phyloP scores from a whole-genome alignment of 495 filamentous ascomycete genomes.

The Clavariopsis aquatica region DNA sequence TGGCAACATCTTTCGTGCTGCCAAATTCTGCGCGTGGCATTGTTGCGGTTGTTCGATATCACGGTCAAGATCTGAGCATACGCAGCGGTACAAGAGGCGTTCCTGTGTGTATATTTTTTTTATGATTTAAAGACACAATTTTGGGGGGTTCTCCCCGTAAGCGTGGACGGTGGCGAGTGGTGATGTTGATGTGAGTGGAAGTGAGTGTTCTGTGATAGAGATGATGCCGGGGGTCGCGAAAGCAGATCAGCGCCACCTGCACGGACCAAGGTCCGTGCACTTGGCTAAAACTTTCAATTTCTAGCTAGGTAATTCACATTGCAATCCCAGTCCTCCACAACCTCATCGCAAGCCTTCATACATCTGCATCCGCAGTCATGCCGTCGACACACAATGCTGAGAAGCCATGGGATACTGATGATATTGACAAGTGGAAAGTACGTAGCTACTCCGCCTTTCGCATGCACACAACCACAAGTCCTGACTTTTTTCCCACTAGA shows the following conservation, averaged over 20 bases:
- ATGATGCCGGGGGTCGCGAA: no score
- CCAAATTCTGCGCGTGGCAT: slow-evolving; percentile 95
- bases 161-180: no score
- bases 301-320: not conserved
- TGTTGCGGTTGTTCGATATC: slow-evolving; percentile 41
- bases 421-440: slow-evolving; percentile 97
- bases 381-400: slow-evolving; percentile 91
- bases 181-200: not conserved
- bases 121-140: no score
- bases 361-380: slow-evolving; percentile 55
- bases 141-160: no score
- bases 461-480: not conserved
- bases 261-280: not conserved
- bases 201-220: no score
- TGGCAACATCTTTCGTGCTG: slow-evolving; percentile 78
- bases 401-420: slow-evolving; percentile 97
- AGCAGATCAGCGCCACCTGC: no score
- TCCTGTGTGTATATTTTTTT: not conserved
- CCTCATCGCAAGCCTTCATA: not conserved
- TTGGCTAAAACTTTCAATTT: not conserved
- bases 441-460: not conserved
- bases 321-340: not conserved
- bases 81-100: not conserved
- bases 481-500: slow-evolving; percentile 38
- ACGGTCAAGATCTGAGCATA: not conserved